phyloP scores from a whole-genome alignment of 352 stramenopile species.

The Globisporangium spiculum region DNA sequence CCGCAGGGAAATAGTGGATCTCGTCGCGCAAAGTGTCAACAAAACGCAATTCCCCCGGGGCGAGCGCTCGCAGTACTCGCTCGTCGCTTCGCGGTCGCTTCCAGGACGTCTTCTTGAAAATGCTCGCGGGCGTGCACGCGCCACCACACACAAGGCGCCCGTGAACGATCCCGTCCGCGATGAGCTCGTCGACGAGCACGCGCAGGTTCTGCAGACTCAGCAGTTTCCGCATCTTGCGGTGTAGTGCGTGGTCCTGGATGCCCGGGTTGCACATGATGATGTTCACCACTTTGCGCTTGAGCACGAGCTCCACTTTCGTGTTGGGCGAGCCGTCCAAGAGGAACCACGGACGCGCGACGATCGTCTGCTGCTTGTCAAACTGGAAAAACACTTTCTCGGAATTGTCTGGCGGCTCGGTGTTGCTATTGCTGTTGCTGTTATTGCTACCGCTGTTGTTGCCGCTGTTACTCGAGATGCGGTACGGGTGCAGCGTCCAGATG shows the following conservation, averaged over 20 bases:
- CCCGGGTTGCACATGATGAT: constrained; percentile 75
- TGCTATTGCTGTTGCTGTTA: background rate
- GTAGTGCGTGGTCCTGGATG: constrained; percentile 53
- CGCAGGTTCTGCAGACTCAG: constrained; percentile 72
- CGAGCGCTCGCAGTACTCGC: constrained; percentile 22
- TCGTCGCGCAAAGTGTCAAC: constrained; percentile 45
- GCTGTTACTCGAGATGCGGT: constrained; percentile 32
- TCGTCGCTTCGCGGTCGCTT: constrained; percentile 13
- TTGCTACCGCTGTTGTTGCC: background rate
- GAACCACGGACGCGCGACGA: constrained; percentile 70
- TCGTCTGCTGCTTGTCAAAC: constrained; percentile 57
- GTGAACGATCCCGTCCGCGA: constrained; percentile 62
- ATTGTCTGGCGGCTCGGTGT: constrained; percentile 21
- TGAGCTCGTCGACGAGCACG: constrained; percentile 62
- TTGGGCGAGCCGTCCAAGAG: constrained; percentile 73
- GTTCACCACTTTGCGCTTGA: constrained; percentile 82
- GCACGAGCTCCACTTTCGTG: constrained; percentile 37
- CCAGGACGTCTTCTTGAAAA: constrained; percentile 28
- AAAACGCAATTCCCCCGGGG: constrained; percentile 42
- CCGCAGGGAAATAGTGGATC: constrained; percentile 70
- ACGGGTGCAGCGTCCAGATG: constrained; percentile 65
- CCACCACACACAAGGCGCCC: constrained; percentile 31
- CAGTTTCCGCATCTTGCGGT: constrained; percentile 71
- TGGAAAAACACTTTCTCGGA: constrained; percentile 66
- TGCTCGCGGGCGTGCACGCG: constrained; percentile 14